Percentiles rank a stretch among this genome's conserved stretches.
Conservation (phyloP, 164 flowering plant genomes). For the Chimonanthus salicifolius region DNA sequence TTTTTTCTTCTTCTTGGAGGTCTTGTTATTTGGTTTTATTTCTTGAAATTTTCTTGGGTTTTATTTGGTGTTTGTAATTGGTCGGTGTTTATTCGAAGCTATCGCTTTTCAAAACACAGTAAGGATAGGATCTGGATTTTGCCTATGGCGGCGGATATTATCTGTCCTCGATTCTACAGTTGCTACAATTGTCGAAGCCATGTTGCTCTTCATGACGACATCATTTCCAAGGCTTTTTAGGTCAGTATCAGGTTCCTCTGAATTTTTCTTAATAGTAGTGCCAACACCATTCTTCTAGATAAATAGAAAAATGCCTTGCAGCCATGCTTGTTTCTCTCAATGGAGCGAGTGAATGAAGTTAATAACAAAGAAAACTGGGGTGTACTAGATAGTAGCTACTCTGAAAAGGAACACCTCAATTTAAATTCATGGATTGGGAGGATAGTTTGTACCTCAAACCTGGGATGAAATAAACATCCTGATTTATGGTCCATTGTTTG, state of each 20-base stretch:
- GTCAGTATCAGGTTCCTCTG: constrained; percentile 17
- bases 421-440: too few species aligned
- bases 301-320: not conserved
- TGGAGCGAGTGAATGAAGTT: not conserved
- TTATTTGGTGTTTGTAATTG: not conserved
- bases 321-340: not conserved
- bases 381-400: not conserved
- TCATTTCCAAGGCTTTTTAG: constrained; percentile 65
- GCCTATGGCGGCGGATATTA: constrained; percentile 40
- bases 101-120: not conserved
- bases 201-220: constrained; percentile 63
- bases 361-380: not conserved
- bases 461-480: too few species aligned
- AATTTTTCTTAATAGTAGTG: not conserved
- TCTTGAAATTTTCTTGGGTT: not conserved
- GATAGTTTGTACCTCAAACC: too few species aligned
- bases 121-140: constrained; percentile 5
- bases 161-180: constrained; percentile 56
- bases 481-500: too few species aligned
- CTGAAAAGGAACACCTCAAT: too few species aligned
- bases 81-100: not conserved
- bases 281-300: not conserved
- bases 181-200: constrained; percentile 67
- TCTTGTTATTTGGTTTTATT: not conserved
- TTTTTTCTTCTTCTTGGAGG: not conserved